Evolutionary conservation across 2,329 filamentous ascomycete species (phyloP), one percentile per base, ranked within the genome.

Genomic region (Proliferodiscus dingleyae): DNA sequence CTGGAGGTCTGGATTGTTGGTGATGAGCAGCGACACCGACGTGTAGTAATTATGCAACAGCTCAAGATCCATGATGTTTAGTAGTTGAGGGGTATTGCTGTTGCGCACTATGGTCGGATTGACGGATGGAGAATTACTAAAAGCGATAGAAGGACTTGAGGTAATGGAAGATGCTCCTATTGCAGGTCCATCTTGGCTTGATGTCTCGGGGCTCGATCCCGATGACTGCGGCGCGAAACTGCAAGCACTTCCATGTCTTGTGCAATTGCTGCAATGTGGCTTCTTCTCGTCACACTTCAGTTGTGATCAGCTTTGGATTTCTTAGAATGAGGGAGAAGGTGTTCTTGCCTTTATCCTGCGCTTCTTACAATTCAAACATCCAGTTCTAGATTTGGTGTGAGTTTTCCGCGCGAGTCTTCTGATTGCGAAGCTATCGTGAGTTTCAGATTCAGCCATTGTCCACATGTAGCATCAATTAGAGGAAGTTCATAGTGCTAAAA

Each of bases 271-370:
- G 39, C 65, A 68, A 4, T 64, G 64, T 19, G 65, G 65, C 2
- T 64, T 64, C 49, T 60, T 54, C 23, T 68, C 65, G 23, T 68
- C 65, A 41, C 65, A 68, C 64, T 67, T 41, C 4, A 9, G 21
- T 15, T 15, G 32, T 34, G 5, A 26, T 28, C n/a, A 18, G 24
- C 22, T 37, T 32, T 29, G 41, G n/a, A 34, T 16, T 23, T 30
- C 11, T 34, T 15, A 13, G 26, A 13, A 30, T 41, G 7, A 30
- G 34, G 13, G 37, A n/a, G n/a, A 24, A 2, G n/a, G 19, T 11
- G n/a, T 21, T 18, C 37, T 26, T 24, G 45, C 46, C 34, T 49
- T 49, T 9, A 49, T 42, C 19, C 44, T 41, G 11, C 46, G 21
- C 32, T 26, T 37, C 24, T 49, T 49, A 23, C 46, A 49, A 19